Conservation (phyloP, 163 green algal species). For the Scenedesmus sp. region DNA sequence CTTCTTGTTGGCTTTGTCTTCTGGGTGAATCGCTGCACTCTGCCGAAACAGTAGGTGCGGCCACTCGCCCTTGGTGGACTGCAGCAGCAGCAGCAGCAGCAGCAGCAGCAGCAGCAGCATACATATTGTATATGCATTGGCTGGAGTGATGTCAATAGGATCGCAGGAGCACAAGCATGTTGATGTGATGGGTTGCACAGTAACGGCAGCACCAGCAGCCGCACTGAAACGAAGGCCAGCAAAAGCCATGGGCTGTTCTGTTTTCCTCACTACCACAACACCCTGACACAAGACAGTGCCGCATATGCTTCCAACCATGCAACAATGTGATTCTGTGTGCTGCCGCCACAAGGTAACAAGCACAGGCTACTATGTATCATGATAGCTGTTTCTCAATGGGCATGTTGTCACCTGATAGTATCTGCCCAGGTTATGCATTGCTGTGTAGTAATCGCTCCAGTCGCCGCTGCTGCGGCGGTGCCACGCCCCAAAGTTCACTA, state of each 20-base stretch:
- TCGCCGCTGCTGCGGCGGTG: conserved; percentile 12
- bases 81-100: conserved; percentile 26
- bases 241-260: background rate
- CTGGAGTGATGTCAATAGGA: background rate
- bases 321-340: background rate
- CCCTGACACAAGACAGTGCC: too few relatives aligned
- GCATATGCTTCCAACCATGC: background rate
- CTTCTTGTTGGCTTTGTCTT: background rate
- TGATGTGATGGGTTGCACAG: background rate
- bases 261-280: too few relatives aligned
- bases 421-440: background rate
- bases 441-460: background rate
- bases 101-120: background rate
- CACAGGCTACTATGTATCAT: background rate
- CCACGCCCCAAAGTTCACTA: background rate
- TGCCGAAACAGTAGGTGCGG: conserved; percentile 28
- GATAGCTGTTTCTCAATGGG: background rate
- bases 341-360: background rate
- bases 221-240: background rate
- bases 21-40: background rate
- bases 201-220: background rate
- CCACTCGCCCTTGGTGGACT: background rate
- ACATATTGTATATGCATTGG: background rate
- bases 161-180: background rate
- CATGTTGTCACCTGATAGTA: conserved; percentile 8